Evolutionary conservation across 805 yeast species (phyloP), one percentile per base, ranked within the genome.

Genomic region (Yarrowia alimentaria): DNA sequence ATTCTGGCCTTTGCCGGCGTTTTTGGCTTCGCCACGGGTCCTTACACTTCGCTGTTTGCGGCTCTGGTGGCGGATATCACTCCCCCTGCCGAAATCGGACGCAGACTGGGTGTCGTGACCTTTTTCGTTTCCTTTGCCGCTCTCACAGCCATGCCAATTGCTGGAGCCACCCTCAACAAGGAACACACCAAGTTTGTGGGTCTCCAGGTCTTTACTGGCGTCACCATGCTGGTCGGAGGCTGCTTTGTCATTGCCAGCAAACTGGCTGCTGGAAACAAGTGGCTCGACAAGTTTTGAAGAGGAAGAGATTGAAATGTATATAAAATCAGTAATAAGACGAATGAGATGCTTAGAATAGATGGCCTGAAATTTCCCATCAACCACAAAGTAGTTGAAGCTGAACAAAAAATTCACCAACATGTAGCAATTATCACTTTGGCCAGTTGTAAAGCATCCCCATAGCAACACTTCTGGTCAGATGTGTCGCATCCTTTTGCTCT

Each of bases 21-120:
- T n/a, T 64, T 58, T 43, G 70, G 70, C 4, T 61, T 63, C 50
- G 56, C 58, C n/a, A 57, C 65, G 3, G 69, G 69, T 4, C 56
- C 64, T 7, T 54, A 59, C n/a, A 64, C 64, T 28, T 62, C 68
- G 2, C 42, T 66, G 17, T 60, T 64, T 32, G 63, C 66, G 9
- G 60, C 65, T 3, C 55, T 61, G 49, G 48, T 64, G 11, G 63
- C 64, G 8, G 49, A 54, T 11, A 60, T 61, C 22, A 58, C 67
- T 17, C 54, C 59, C 4, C 50, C 37, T 7, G 37, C 35, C 4
- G 35, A 31, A 10, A 31, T 43, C n/a, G 50, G 37, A 21, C 19
- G 37, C 29, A 4, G 50, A 24, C 22, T 43, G 6, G 50, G 50
- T 3, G 37, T 30, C 8, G 37, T 31, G 6, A 30, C 50, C 2